Conservation (phyloP, 2,329 filamentous ascomycete species). For the Zymoseptoria brevis region DNA sequence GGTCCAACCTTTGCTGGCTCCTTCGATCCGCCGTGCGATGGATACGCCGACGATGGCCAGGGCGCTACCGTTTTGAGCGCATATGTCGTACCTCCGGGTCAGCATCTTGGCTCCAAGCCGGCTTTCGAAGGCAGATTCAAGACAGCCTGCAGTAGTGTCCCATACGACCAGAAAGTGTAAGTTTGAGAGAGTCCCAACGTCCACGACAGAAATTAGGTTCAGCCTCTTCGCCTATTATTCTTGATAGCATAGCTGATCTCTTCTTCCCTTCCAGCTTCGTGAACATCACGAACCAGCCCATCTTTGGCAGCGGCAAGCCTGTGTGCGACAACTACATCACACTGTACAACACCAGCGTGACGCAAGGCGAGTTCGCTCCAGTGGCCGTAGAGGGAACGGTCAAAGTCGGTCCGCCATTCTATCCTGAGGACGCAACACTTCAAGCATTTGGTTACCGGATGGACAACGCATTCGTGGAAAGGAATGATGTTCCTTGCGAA, state of each 20-base stretch:
- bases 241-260: not conserved
- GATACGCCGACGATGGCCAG: slow-evolving; percentile 4
- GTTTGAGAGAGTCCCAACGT: not conserved
- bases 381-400: slow-evolving; percentile 7
- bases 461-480: slow-evolving; percentile 10
- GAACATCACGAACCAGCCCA: slow-evolving; percentile 13
- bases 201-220: not conserved
- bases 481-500: slow-evolving; percentile 6
- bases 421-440: slow-evolving; percentile 3
- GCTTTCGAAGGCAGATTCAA: slow-evolving; percentile 3
- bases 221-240: not conserved
- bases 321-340: slow-evolving; percentile 11
- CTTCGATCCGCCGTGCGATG: slow-evolving; percentile 10
- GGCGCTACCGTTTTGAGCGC: slow-evolving; percentile 4
- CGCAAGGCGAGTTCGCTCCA: slow-evolving; percentile 6
- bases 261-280: slow-evolving; percentile 1
- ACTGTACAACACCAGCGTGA: slow-evolving; percentile 9
- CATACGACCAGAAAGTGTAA: slow-evolving; percentile 5
- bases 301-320: slow-evolving; percentile 1
- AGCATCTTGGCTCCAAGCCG: slow-evolving; percentile 3
- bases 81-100: slow-evolving; percentile 2
- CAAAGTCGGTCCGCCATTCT: slow-evolving; percentile 8
- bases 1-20: slow-evolving; percentile 5
- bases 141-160: slow-evolving; percentile 1
- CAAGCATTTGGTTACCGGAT: slow-evolving; percentile 5